Evolutionary conservation across 164 flowering plant genomes (phyloP).

Genomic region (Euptelea pleiosperma): DNA sequence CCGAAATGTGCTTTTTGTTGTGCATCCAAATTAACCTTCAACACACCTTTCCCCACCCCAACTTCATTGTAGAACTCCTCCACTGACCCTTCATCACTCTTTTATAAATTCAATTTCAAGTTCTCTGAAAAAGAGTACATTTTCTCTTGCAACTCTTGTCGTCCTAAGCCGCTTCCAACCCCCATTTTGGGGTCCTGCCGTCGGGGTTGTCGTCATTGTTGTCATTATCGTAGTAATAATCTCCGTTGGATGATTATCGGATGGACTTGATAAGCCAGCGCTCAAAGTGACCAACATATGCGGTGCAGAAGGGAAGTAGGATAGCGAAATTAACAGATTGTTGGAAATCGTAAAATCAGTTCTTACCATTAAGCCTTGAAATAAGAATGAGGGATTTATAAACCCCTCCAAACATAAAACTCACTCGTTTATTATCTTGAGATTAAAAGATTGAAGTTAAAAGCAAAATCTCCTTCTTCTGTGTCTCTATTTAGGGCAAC

Average conservation of each 20-base stretch:
- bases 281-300: constrained; percentile 55
- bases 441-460: too few species aligned
- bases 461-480: too few species aligned
- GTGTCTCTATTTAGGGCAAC: too few species aligned
- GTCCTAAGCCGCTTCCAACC: constrained; percentile 64
- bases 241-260: not conserved
- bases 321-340: constrained; percentile 20
- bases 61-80: constrained; percentile 60
- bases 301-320: constrained; percentile 43
- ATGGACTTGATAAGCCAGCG: too few species aligned
- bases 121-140: constrained; percentile 64
- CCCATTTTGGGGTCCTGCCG: constrained; percentile 13
- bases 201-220: too few species aligned
- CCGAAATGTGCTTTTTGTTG: constrained; percentile 54
- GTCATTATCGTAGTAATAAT: not conserved
- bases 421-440: too few species aligned
- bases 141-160: constrained; percentile 71
- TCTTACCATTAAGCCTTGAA: too few species aligned
- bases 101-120: constrained; percentile 71
- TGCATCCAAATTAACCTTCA: constrained; percentile 96
- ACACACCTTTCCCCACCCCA: constrained; percentile 51
- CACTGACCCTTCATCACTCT: constrained; percentile 42
- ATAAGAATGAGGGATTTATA: too few species aligned
- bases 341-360: too few species aligned
- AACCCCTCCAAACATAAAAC: too few species aligned